Percentiles rank a stretch among this genome's conserved stretches.
phyloP scores from a whole-genome alignment of 805 yeast species.

The Wickerhamiella hasegawae region DNA sequence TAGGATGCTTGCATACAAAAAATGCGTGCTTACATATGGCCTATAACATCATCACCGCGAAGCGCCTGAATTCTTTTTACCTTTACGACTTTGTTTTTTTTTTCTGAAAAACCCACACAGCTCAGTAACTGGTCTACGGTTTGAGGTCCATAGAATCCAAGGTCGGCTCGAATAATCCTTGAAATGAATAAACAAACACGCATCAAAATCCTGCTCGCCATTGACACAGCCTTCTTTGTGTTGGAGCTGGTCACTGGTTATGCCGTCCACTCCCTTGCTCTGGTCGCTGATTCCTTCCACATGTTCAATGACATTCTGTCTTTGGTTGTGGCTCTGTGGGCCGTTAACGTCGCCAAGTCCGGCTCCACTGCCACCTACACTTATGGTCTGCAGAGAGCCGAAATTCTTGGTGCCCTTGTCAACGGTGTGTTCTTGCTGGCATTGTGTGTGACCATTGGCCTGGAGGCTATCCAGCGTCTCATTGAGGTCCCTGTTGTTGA shows the following conservation, averaged over 20 bases:
- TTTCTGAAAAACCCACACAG: no score
- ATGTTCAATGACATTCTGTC: slow-evolving; percentile 93
- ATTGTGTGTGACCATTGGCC: slow-evolving; percentile 74
- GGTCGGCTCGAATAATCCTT: no score
- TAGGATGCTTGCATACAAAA: no score
- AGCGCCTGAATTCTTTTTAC: no score
- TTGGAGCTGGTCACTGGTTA: slow-evolving; percentile 66
- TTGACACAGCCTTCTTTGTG: slow-evolving; percentile 74
- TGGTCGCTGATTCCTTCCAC: slow-evolving; percentile 93
- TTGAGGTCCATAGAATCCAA: no score
- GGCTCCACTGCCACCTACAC: slow-evolving; percentile 81
- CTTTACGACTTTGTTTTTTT: no score
- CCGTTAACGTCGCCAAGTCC: slow-evolving; percentile 75
- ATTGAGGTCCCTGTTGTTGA: slow-evolving; percentile 62
- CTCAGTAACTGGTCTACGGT: no score
- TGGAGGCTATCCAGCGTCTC: slow-evolving; percentile 86
- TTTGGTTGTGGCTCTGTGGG: slow-evolving; percentile 84
- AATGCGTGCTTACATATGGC: no score
- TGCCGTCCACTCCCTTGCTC: slow-evolving; percentile 83
- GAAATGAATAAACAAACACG: slow-evolving; percentile 48
- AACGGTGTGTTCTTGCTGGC: slow-evolving; percentile 90
- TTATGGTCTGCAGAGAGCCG: slow-evolving; percentile 97
- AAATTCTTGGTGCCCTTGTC: slow-evolving; percentile 83
- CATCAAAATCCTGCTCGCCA: slow-evolving; percentile 49
- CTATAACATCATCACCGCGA: no score